Evolutionary conservation across 306 rosid genomes (phyloP), one percentile per base, ranked within the genome.

Genomic region (Cyamopsis tetragonoloba): DNA sequence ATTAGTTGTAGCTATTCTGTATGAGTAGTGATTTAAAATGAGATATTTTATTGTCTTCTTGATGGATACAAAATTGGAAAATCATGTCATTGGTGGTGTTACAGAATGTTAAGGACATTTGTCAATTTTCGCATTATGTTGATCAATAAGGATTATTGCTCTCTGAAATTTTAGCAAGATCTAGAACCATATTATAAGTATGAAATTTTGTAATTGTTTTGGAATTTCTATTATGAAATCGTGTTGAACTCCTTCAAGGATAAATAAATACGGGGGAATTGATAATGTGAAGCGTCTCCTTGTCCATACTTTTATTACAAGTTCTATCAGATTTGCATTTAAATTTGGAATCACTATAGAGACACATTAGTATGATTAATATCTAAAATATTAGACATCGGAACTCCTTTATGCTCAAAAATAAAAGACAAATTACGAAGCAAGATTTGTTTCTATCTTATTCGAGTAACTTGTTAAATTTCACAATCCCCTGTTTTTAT

Each of bases 1-100:
- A 71, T 35, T 64, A 68, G 50, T 18, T 13, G 27, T 60, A 47
- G 15, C 18, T 77, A 60, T 76, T 85, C 64, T 66, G 74, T 79
- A 51, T 31, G n/a, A n/a, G n/a, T n/a, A 24, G 39, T 55, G 69
- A 77, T 58, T 63, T 58, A 39, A 62, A 20, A 17, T 48, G 74
- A 49, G 15, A 56, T 23, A 37, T n/a, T n/a, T n/a, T n/a, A n/a
- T 58, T 38, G 59, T 74, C 30, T 49, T 47, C 64, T 13, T 72
- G 75, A 77, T 72, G 54, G 53, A 38, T 62, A 48, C 70, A 59
- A 32, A 75, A 51, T 50, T 19, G 35, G 31, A 47, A 72, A 51
- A 28, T 47, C 44, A 59, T 3, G 48, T 14, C 13, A 26, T 26
- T 54, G 73, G 34, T 28, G 38, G 56, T 62, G 43, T 17, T 47